Conservation (phyloP, 441 rosid species). For the Pelargonium cotyledonis region DNA sequence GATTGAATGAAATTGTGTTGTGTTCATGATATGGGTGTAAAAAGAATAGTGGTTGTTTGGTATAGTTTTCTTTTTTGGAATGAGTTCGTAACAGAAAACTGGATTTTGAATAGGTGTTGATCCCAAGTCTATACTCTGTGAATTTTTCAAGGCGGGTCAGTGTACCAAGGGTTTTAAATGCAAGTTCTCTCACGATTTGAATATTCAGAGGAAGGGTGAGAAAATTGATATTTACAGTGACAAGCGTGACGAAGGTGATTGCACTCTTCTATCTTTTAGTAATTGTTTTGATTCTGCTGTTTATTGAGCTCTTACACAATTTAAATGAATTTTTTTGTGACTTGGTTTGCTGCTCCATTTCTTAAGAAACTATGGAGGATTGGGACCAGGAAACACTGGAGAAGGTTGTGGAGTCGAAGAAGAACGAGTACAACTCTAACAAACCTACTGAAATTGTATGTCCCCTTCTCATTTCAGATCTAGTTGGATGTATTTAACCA, state of each 20-base stretch:
- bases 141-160: constrained; percentile 82
- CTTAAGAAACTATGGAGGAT: constrained; percentile 70
- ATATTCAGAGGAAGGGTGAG: constrained; percentile 90
- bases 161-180: constrained; percentile 89
- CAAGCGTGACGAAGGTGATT: constrained; percentile 1
- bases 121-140: constrained; percentile 86
- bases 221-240: constrained; percentile 67
- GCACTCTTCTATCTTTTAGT: neutral
- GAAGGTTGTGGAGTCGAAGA: constrained; percentile 86
- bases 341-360: constrained; percentile 10
- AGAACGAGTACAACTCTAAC: constrained; percentile 67
- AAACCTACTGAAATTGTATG: constrained; percentile 91
- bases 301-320: neutral
- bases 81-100: constrained; percentile 1
- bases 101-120: constrained; percentile 54
- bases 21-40: no score
- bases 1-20: no score
- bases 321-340: constrained; percentile 4
- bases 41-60: no score
- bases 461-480: constrained; percentile 13
- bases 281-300: neutral
- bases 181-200: constrained; percentile 92
- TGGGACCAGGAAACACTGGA: constrained; percentile 97
- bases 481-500: neutral
- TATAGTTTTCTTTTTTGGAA: no score